Base-by-base conservation (phyloP, 169 alveolate species). In the Plasmodium berghei region DNA sequence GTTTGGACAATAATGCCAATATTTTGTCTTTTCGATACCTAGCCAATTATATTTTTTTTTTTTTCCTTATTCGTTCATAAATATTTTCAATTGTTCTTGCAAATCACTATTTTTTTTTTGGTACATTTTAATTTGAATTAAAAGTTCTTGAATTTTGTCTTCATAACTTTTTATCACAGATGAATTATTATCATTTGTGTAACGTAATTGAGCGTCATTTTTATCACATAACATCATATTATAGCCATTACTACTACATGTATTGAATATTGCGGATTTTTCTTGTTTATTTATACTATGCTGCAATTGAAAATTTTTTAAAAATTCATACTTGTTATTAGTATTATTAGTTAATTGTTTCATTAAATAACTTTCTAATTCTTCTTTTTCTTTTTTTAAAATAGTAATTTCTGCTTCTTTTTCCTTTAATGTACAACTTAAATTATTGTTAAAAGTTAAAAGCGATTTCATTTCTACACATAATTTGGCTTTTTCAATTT, bases 11-110 rank as follows among this genome's bases (percentile, higher is more conserved):
- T 8, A 34, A 34, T 22, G 42, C 42, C 42, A 0, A 26, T 40
- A 5, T 66, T 66, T 66, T 66, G 1, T 66, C 28, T 66, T 61
- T 61, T 18, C 6, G 16, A 22, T 0, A 9, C 0, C 46, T 64
- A 26, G 52, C 52, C 14, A 34, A n/a, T 64, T 26, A 12, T 67
- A 18, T 16, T 16, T 9, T 28, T 18, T 18, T 18, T 62, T 62
- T 62, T 54, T 20, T 20, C 54, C 52, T 49, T 64, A 85, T 54
- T 70, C 87, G 69, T 52, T 70, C 85, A 85, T 71, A 64, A 85
- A 85, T 28, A 85, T 85, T 24, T 72, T 72, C 69, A 85, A 22
- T 58, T 85, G 91, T 34, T 85, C 91, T 63, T 85, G 91, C 67
- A 85, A 85, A 58, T 85, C 91, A 14, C 46, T 69, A 42, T 71